Base-by-base conservation (phyloP, 768 basidiomycete species). In the Cubamyces lactineus region DNA sequence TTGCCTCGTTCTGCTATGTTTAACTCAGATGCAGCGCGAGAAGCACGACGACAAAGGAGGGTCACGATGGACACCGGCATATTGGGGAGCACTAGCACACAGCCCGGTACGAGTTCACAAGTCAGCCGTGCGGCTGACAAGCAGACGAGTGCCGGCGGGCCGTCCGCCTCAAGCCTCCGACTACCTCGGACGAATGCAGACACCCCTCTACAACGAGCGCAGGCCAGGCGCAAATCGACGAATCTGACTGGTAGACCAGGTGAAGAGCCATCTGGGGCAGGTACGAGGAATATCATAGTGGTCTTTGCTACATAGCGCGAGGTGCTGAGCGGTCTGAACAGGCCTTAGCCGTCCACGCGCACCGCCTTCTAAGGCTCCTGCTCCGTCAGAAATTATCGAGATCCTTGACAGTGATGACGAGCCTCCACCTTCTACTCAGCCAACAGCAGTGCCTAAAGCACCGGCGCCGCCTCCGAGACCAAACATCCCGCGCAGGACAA, bases 361-460 rank as follows among this genome's bases (percentile, higher is more conserved):
- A 8, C 24, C 24, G 9, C 13, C 54, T 23, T 17, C 46, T 6
- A 7, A 19, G 16, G 43, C 19, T 12, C 49, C 52, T 5, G 24
- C 56, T 7, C 34, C 24, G 23, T 19, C 6, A 15, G 57, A 63
- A 30, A 46, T 63, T 15, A 63, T 63, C 26, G 62, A 63, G 41
- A 63, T 63, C 3, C 23, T 50, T 1, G 57, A 63, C 28, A 54
- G 45, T 26, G 56, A 55, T 30, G 57, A 63, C 30, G 57, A 63
- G 11, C 28, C n/a, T 3, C 19, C 38, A 7, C 38, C 43, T 3
- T 34, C 50, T 15, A 43, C 30, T 3, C 46, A 5, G 9, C 23
- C 43, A 16, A 48, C 53, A 24, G 13, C 51, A n/a, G 38, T 38
- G 1, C 5, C 41, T 15, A n/a, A 23, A 26, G 39, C 53, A 5